Percentiles rank a stretch among this genome's conserved stretches.
Conservation (phyloP, 1,139 yeast genomes). For the Pichia sp. region DNA sequence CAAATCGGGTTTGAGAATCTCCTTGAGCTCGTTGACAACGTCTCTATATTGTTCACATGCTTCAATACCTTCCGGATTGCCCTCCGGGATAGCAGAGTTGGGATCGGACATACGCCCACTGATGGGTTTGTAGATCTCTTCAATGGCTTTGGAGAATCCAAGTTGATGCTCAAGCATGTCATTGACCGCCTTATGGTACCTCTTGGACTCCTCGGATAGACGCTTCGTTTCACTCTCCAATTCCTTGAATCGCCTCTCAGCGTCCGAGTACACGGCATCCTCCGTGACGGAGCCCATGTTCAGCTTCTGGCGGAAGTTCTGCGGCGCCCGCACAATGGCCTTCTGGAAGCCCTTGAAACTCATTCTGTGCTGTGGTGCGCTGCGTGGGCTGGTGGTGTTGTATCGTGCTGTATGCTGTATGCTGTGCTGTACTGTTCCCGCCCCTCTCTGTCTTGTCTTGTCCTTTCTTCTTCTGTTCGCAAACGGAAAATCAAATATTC, state of each 20-base stretch:
- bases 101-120: constrained; percentile 91
- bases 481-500: no score
- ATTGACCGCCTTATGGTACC: constrained; percentile 85
- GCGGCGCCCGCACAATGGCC: constrained; percentile 81
- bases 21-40: constrained; percentile 79
- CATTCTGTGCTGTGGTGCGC: no score
- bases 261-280: constrained; percentile 89
- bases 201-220: constrained; percentile 80
- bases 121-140: constrained; percentile 93
- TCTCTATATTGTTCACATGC: constrained; percentile 91
- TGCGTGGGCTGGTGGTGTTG: no score
- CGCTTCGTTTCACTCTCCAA: constrained; percentile 85
- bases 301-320: constrained; percentile 66
- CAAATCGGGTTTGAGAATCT: constrained; percentile 82
- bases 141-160: constrained; percentile 89
- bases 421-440: not conserved
- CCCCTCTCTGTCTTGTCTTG: no score
- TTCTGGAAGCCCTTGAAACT: constrained; percentile 92
- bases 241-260: constrained; percentile 92
- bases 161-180: constrained; percentile 92
- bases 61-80: constrained; percentile 91
- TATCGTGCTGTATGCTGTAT: not conserved
- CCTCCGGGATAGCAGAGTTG: constrained; percentile 75
- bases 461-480: no score
- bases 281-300: constrained; percentile 80